phyloP scores from a whole-genome alignment of 208 protist species.

The Leishmania tarentolae region DNA sequence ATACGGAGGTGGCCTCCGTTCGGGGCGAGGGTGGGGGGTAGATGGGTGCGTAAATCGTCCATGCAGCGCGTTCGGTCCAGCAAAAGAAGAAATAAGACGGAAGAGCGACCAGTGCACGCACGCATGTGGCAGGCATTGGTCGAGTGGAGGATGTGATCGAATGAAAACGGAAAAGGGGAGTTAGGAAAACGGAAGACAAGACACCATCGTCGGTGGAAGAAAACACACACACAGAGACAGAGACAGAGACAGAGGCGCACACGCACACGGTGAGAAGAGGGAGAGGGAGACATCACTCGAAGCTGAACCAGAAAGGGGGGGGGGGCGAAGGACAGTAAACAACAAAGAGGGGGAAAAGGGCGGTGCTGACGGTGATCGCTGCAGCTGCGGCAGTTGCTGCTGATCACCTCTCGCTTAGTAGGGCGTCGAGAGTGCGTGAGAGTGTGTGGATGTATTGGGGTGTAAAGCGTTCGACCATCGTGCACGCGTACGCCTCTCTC shows the following conservation, averaged over 20 bases:
- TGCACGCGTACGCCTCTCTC: too few relatives aligned
- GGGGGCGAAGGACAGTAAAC: constrained; percentile 6
- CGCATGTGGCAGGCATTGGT: too few relatives aligned
- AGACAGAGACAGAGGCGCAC: background rate
- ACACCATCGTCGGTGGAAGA: background rate
- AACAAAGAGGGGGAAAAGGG: constrained; percentile 11
- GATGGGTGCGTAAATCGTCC: too few relatives aligned
- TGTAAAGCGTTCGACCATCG: too few relatives aligned
- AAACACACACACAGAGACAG: background rate
- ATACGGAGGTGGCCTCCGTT: too few relatives aligned
- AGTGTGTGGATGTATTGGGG: too few relatives aligned
- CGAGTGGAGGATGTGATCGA: background rate
- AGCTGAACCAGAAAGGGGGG: constrained; percentile 10
- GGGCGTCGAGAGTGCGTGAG: too few relatives aligned
- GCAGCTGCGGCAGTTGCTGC: too few relatives aligned
- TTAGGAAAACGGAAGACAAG: background rate
- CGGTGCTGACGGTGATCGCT: background rate
- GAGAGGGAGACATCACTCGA: background rate
- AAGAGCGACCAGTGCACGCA: too few relatives aligned
- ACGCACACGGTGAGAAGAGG: background rate
- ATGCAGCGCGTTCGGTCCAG: background rate
- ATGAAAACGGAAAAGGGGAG: constrained; percentile 9
- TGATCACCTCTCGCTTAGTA: too few relatives aligned
- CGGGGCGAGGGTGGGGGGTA: too few relatives aligned
- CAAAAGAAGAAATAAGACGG: constrained; percentile 6